A percentile compares a stretch with the other conserved stretches of the same genome.
Evolutionary conservation across 2,329 filamentous ascomycete species (phyloP).

Genomic region (Thielaviopsis populi): DNA sequence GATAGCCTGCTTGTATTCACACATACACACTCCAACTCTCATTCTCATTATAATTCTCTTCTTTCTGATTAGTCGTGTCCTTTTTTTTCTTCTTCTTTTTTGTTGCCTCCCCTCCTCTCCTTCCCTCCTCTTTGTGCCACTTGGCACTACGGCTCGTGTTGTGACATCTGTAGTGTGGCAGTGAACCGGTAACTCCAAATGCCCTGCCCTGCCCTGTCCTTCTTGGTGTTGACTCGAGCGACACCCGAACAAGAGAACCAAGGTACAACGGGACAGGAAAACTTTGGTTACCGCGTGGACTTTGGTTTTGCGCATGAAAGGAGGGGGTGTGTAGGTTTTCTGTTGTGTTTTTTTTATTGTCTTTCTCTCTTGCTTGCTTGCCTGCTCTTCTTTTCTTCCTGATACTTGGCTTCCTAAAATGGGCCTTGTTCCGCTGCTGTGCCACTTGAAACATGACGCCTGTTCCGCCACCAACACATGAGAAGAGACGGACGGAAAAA

Average conservation of each 20-base stretch:
- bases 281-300: background rate
- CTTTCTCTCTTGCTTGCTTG: too few relatives aligned
- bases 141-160: background rate
- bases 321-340: background rate
- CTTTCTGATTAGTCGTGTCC: background rate
- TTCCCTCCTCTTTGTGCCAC: background rate
- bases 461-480: background rate
- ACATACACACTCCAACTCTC: too few relatives aligned
- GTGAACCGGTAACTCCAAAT: background rate
- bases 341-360: too few relatives aligned
- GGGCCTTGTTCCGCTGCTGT: constrained; percentile 3
- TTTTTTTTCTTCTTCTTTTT: background rate
- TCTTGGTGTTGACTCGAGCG: background rate
- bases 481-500: background rate
- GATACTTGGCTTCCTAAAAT: background rate
- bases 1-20: background rate
- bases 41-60: background rate
- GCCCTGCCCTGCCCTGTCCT: background rate
- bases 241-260: background rate
- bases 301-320: background rate
- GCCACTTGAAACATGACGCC: background rate
- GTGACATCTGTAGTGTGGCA: background rate
- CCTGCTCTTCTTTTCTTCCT: background rate
- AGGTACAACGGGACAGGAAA: background rate
- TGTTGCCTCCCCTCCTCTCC: background rate